Evolutionary conservation across 1,284 basidiomycete species (phyloP), one percentile per base, ranked within the genome.

Genomic region (Moesziomyces sp.): DNA sequence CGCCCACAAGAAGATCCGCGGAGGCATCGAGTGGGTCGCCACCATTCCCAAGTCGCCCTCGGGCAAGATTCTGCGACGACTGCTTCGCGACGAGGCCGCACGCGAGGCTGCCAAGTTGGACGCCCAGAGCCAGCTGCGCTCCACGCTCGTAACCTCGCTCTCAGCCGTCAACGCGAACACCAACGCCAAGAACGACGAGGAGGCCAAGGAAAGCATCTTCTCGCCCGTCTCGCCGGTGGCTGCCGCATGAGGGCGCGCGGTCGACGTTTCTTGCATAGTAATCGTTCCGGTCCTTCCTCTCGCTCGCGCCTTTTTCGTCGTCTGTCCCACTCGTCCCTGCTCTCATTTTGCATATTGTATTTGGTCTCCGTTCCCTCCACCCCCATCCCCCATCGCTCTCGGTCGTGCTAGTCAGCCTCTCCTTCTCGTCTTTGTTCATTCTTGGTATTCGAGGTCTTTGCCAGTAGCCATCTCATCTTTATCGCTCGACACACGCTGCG

Each of bases 1-100:
- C 3, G 76, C 78, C 13, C 84, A 84, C 74, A 85, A 84, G 74
- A 80, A 81, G 60, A 75, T 85, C 8, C 58, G 83, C 10, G 85
- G 85, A 19, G 83, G 83, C 19, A 75, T 82, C 35, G 68, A 62
- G 30, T 74, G 81, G 45, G 67, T 75, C 9, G 57, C 72, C n/a
- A 69, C 58, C 48, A 62, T 84, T n/a, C 81, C 82, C 42, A 82
- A 78, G 74, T 71, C 55, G 24, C 66, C 80, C 11, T 72, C 69
- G 19, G 81, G 81, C 28, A 83, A 83, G 73, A 83, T 83, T 28
- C 58, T 83, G 42, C 65, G 81, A 52, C 68, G 80, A 33, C 30
- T 68, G 50, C 46, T 73, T 52, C 43, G 70, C 6, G 70, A 73
- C 60, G 70, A 73, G 46, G 59, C 59, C 5, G 70, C 70, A 13